Evolutionary conservation across 2,329 filamentous ascomycete genomes (phyloP), one percentile per base, ranked within the genome.

Genomic region (Venturia pyrina): DNA sequence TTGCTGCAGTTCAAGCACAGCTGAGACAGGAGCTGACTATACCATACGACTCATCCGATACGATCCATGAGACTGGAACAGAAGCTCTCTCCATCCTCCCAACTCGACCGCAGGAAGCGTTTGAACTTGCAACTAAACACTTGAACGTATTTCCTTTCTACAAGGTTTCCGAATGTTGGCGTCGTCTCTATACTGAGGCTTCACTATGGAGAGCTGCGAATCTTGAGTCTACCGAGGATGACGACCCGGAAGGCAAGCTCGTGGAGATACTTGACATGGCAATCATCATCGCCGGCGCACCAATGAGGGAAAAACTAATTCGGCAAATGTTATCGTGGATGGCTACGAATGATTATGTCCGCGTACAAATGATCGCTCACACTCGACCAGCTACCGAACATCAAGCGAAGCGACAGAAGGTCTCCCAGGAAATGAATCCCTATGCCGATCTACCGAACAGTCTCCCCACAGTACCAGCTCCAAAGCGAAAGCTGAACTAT

Each of bases 231-330:
- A 62, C 67, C 21, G 62, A 70, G 8, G 68, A 70, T 43, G 70
- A 77, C 41, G 70, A 77, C 41, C 85, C 80, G 75, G 72, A 92
- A 4, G 80, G 84, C 43, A 74, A 80, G 1, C 79, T 89, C 1
- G 83, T 96, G 43, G 81, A 82, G 64, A 77, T 82, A 1, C 81
- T 98, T 1, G 93, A 97, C 71, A 86, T 87, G 74, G 87, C 89
- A 0, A 76, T 96, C 57, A 90, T 96, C 59, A 83, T 92, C 65
- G 85, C 90, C 0, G 90, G 89, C 0, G 88, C 83, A 0, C 84
- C 85, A 1, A 80, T 73, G 0, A 79, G 89, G 65, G 82, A 84
- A 8, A 69, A 72, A 10, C 1, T 28, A n/a, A 43, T 62, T 34
- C 37, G 6, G 13, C 28, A 59, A 11, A 10, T 34, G 2, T 59